phyloP scores from a whole-genome alignment of 805 yeast genomes.

The Saturnispora halmiae region DNA sequence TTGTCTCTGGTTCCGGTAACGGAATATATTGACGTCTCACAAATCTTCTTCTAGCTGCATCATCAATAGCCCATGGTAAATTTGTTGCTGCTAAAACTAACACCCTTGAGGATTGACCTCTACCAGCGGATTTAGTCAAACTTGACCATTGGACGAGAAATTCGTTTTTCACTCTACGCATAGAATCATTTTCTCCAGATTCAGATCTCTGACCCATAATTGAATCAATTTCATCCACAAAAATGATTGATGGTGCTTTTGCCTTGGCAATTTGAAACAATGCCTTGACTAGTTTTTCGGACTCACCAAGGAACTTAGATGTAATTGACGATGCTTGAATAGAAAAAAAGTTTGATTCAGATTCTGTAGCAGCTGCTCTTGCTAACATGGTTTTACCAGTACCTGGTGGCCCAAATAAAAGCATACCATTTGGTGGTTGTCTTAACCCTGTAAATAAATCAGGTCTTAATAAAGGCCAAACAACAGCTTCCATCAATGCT shows the following conservation, averaged over 20 bases:
- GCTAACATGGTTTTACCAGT: conserved; percentile 98
- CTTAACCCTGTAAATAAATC: conserved; percentile 84
- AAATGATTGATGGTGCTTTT: conserved; percentile 85
- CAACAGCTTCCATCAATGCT: conserved; percentile 88
- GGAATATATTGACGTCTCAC: conserved; percentile 91
- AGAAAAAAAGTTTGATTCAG: conserved; percentile 84
- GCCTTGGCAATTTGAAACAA: conserved; percentile 76
- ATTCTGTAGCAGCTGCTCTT: conserved; percentile 92
- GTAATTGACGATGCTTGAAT: conserved; percentile 86
- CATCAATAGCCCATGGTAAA: conserved; percentile 95
- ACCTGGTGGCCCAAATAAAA: conserved; percentile 97
- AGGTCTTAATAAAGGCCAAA: conserved; percentile 89
- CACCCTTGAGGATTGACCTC: conserved; percentile 56
- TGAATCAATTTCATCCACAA: conserved; percentile 94
- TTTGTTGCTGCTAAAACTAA: conserved; percentile 91
- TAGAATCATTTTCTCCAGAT: conserved; percentile 72
- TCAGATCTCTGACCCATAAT: conserved; percentile 66
- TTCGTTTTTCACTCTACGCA: conserved; percentile 85
- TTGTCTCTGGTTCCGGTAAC: conserved; percentile 78
- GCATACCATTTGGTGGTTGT: conserved; percentile 95
- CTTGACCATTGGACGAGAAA: conserved; percentile 94
- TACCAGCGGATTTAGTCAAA: conserved; percentile 76
- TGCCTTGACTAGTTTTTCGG: conserved; percentile 88
- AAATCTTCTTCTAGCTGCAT: conserved; percentile 90
- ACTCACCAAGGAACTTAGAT: conserved; percentile 82